These are phyloP conservation scores for Bacidia gigantensis DNA, from an alignment of 495 filamentous ascomycete genomes.

Conservation along the genomic window DNA sequence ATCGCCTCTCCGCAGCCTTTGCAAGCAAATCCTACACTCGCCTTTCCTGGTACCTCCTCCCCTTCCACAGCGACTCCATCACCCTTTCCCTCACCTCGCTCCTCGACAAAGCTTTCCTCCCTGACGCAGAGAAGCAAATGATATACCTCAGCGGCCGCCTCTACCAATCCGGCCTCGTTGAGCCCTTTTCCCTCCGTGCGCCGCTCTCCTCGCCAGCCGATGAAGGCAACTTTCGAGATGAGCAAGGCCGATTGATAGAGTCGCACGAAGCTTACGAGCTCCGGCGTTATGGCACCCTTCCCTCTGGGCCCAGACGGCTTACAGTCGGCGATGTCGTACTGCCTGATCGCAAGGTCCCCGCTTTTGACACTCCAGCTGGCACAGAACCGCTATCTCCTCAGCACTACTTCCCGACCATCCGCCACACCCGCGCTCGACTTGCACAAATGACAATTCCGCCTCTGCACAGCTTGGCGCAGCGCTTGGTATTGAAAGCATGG, in stretches of 20 bases:
- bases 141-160: constrained; percentile 75
- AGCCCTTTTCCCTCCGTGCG: constrained; percentile 8
- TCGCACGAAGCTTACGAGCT: background rate
- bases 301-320: constrained; percentile 1
- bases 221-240: background rate
- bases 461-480: constrained; percentile 69
- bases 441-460: constrained; percentile 51
- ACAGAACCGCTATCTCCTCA: constrained; percentile 9
- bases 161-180: constrained; percentile 48
- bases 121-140: constrained; percentile 54
- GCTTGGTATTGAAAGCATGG: constrained; percentile 59
- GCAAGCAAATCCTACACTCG: constrained; percentile 54
- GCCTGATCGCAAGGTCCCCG: background rate
- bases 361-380: constrained; percentile 7
- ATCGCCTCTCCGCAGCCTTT: constrained; percentile 63
- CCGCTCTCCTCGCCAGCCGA: constrained; percentile 3
- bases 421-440: constrained; percentile 40
- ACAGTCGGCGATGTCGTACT: constrained; percentile 12
- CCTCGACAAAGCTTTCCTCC: constrained; percentile 57
- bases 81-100: constrained; percentile 65
- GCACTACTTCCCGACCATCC: constrained; percentile 32
- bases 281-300: background rate
- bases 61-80: constrained; percentile 90
- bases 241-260: background rate
- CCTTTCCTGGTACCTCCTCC: constrained; percentile 85